Conservation (phyloP, 257 asterid species). For the Ehretia macrophylla region DNA sequence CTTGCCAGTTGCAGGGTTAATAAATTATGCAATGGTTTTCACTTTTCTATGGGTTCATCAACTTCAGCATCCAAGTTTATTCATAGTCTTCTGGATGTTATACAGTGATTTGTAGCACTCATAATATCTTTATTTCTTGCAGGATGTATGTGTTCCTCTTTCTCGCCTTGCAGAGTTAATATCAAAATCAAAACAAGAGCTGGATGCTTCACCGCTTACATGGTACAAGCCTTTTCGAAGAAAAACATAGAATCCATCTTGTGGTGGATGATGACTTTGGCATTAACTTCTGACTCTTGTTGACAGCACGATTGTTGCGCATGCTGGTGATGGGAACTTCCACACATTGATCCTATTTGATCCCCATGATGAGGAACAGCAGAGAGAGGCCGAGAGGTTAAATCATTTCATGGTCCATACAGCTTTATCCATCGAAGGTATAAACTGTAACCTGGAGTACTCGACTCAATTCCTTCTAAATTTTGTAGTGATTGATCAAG, state of each 20-base stretch:
- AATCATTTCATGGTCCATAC: conserved; percentile 86
- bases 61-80: no score
- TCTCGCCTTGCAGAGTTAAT: conserved; percentile 81
- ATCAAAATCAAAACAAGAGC: conserved; percentile 70
- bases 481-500: background rate
- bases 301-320: conserved; percentile 89
- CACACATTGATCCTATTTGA: conserved; percentile 75
- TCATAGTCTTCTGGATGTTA: no score
- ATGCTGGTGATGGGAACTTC: conserved; percentile 99
- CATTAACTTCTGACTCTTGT: background rate
- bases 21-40: no score
- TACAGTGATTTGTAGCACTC: background rate
- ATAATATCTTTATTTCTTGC: conserved; percentile 12
- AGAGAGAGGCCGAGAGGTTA: conserved; percentile 82
- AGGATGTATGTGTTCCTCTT: conserved; percentile 95
- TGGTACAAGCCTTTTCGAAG: conserved; percentile 37
- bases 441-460: background rate
- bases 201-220: conserved; percentile 70
- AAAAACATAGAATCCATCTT: background rate
- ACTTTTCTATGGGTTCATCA: no score
- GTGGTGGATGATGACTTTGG: background rate
- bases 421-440: conserved; percentile 95
- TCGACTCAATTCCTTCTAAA: background rate
- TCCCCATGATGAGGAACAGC: conserved; percentile 58
- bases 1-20: no score